These are phyloP conservation scores for Corymbia calophylla DNA, from an alignment of 441 rosid species.

Conservation along the genomic window DNA sequence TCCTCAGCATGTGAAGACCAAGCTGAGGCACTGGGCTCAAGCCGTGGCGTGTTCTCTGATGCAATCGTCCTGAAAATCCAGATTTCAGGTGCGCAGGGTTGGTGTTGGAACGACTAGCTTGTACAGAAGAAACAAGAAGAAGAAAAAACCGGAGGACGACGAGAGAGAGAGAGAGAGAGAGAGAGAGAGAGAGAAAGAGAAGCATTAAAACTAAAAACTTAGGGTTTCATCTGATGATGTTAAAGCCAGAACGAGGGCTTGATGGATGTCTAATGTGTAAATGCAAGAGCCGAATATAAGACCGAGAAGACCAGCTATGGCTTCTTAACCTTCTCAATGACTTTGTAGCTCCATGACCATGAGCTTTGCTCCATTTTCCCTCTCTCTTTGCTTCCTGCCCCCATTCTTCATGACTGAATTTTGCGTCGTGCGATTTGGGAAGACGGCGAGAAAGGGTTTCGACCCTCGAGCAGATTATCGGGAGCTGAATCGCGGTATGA, in stretches of 20 bases:
- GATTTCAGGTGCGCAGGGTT: background rate
- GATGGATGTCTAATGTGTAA: background rate
- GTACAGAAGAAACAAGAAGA: constrained; percentile 11
- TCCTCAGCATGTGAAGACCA: constrained; percentile 89
- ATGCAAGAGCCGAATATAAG: background rate
- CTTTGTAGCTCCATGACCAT: background rate
- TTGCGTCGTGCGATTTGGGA: background rate
- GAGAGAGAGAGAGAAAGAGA: background rate
- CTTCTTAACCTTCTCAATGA: background rate
- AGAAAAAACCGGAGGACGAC: background rate
- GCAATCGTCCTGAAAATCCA: constrained; percentile 45
- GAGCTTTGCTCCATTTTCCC: background rate
- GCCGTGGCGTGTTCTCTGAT: constrained; percentile 94
- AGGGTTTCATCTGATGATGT: background rate
- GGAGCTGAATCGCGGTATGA: background rate
- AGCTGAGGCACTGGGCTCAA: constrained; percentile 97
- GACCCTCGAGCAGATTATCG: background rate
- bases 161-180: background rate
- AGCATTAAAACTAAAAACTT: background rate
- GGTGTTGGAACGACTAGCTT: constrained; percentile 9
- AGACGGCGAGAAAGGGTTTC: background rate
- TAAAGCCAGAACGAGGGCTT: background rate
- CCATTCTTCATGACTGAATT: background rate
- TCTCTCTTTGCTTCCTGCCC: background rate
- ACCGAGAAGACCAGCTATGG: background rate